A percentile compares a stretch with the other conserved stretches of the same genome.
These are phyloP conservation scores for Suillus variegatus DNA, from an alignment of 768 basidiomycete genomes.

Conservation along the genomic window DNA sequence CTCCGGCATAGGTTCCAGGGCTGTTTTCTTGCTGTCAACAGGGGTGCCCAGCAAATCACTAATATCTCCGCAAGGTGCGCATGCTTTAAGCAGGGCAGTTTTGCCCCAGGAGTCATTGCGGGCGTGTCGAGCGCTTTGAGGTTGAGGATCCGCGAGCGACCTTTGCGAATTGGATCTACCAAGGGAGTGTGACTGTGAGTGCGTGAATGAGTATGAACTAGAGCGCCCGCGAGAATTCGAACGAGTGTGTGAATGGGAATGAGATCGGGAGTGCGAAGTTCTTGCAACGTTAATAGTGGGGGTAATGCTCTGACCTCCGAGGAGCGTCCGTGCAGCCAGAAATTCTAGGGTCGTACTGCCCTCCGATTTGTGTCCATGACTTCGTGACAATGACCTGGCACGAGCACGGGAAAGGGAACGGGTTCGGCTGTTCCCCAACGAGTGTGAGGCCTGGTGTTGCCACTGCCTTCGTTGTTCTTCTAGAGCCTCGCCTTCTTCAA, in stretches of 20 bases:
- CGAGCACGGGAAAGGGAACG: constrained; percentile 50
- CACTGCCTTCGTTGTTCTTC: constrained; percentile 66
- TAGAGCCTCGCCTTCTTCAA: constrained; percentile 62
- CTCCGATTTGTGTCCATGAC: constrained; percentile 20
- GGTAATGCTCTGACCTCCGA: constrained; percentile 63
- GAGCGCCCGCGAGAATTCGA: constrained; percentile 16
- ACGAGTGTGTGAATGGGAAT: constrained; percentile 28
- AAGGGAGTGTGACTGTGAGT: constrained; percentile 42
- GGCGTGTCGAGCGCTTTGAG: constrained; percentile 26
- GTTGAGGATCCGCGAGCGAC: constrained; percentile 23
- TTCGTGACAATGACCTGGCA: constrained; percentile 30
- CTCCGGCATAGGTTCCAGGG: constrained; percentile 19
- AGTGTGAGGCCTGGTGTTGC: constrained; percentile 61
- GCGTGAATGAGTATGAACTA: constrained; percentile 27
- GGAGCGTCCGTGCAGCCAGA: constrained; percentile 63
- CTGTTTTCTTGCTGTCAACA: constrained; percentile 20
- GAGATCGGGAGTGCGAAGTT: constrained; percentile 28
- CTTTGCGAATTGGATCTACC: constrained; percentile 34
- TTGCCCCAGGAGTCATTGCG: constrained; percentile 41
- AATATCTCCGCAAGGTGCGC: constrained; percentile 26
- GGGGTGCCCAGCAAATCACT: constrained; percentile 27
- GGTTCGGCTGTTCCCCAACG: constrained; percentile 67
- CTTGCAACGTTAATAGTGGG: constrained; percentile 37
- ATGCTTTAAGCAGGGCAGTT: constrained; percentile 39
- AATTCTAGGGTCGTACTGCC: constrained; percentile 46